Conservation (phyloP, 495 filamentous ascomycete genomes). For the Copromyces sp. region DNA sequence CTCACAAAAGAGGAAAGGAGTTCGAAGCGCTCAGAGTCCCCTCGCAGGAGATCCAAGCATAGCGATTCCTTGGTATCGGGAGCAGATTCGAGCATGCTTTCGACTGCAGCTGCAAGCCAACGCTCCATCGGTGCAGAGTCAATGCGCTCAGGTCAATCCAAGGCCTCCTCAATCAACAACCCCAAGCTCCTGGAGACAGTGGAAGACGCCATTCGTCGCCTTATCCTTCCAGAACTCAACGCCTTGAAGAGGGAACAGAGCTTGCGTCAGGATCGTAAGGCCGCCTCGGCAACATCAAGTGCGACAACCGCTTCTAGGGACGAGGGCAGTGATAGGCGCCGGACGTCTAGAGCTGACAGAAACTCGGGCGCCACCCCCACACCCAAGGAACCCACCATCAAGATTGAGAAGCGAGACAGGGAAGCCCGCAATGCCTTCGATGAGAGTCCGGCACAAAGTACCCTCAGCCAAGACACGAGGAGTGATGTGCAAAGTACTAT, state of each 20-base stretch:
- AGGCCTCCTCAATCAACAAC: constrained; percentile 79
- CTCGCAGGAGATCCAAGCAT: constrained; percentile 51
- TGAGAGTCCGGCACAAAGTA: constrained; percentile 37
- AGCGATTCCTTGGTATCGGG: constrained; percentile 51
- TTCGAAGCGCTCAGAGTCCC: constrained; percentile 41
- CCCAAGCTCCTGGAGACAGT: constrained; percentile 91
- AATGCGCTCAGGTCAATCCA: constrained; percentile 63
- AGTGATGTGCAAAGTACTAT: constrained; percentile 21
- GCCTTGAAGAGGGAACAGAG: constrained; percentile 84
- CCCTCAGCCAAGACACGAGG: constrained; percentile 29
- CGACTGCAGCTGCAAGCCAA: constrained; percentile 59
- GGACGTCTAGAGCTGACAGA: constrained; percentile 23
- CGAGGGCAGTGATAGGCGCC: constrained; percentile 38
- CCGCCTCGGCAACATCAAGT: constrained; percentile 47
- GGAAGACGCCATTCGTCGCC: constrained; percentile 85
- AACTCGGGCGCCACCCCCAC: constrained; percentile 11
- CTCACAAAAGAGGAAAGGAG: constrained; percentile 48
- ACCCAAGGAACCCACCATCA: constrained; percentile 27
- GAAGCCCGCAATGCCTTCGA: constrained; percentile 52
- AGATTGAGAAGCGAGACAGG: constrained; percentile 32
- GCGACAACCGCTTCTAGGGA: constrained; percentile 50
- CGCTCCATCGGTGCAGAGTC: constrained; percentile 68
- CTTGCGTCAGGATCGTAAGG: constrained; percentile 44
- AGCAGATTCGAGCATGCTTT: constrained; percentile 65
- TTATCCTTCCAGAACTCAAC: constrained; percentile 87